Conservation (phyloP, 192 early-diverging fungal species). For the Linnemannia elongata region DNA sequence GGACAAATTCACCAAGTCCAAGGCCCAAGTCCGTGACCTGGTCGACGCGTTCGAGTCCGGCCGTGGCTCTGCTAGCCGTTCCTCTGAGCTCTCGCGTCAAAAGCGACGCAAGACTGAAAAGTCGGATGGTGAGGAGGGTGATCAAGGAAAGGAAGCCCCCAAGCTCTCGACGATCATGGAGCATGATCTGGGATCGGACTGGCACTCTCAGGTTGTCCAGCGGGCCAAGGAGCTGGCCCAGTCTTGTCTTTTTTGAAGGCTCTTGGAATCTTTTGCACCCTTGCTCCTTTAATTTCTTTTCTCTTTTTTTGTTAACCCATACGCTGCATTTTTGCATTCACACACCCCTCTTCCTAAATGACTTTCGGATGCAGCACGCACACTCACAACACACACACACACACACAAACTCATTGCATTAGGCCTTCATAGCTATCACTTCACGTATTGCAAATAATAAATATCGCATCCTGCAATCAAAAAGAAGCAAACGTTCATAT, state of each 20-base stretch:
- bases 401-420: too few species aligned
- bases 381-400: too few species aligned
- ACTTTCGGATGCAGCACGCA: too few species aligned
- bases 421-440: too few species aligned
- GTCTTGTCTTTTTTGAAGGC: background rate
- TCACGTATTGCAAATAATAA: too few species aligned
- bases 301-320: too few species aligned
- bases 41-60: background rate
- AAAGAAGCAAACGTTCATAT: too few species aligned
- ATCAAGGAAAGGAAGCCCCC: background rate
- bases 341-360: too few species aligned
- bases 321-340: too few species aligned
- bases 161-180: slow-evolving; percentile 6
- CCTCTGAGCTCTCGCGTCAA: background rate
- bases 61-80: background rate
- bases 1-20: background rate
- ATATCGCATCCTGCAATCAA: too few species aligned
- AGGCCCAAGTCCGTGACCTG: background rate
- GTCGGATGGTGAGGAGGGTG: background rate
- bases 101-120: slow-evolving; percentile 3
- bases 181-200: background rate
- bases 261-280: too few species aligned
- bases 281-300: too few species aligned
- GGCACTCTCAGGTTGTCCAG: background rate
- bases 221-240: background rate